A percentile compares a stretch with the other conserved stretches of the same genome.
phyloP scores from a whole-genome alignment of 1,284 basidiomycete genomes.

The Papiliotrema flavescens region DNA sequence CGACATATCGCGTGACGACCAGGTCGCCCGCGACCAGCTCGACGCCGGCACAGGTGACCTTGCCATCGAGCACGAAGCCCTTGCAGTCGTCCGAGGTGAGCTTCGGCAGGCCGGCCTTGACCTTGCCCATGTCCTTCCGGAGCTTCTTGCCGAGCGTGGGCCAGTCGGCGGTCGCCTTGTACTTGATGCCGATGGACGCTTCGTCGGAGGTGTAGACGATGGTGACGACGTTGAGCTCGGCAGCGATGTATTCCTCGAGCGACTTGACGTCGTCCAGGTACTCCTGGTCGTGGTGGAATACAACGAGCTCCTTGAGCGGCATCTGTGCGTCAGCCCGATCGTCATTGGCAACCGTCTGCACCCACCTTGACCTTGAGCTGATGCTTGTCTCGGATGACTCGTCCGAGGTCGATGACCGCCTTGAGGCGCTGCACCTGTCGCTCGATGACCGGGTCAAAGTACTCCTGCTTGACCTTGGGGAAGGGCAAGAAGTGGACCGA shows the following conservation, averaged over 20 bases:
- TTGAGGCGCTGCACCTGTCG: conserved; percentile 94
- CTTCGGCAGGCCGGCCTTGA: conserved; percentile 80
- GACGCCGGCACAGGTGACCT: conserved; percentile 84
- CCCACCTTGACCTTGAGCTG: conserved; percentile 83
- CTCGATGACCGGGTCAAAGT: conserved; percentile 95
- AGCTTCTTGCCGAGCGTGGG: conserved; percentile 89
- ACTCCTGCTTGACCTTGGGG: conserved; percentile 89
- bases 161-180: conserved; percentile 93
- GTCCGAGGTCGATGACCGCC: conserved; percentile 85
- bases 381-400: conserved; percentile 84
- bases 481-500: conserved; percentile 95
- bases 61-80: conserved; percentile 69
- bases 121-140: conserved; percentile 85
- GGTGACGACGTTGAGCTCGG: conserved; percentile 93
- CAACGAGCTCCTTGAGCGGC: conserved; percentile 85
- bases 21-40: conserved; percentile 85
- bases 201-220: conserved; percentile 89
- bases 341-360: neutral
- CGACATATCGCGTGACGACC: conserved; percentile 84
- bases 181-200: conserved; percentile 77
- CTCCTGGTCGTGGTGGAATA: conserved; percentile 85
- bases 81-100: conserved; percentile 83
- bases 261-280: conserved; percentile 84
- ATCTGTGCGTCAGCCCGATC: conserved; percentile 12
- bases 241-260: conserved; percentile 83